Conservation (phyloP, 768 basidiomycete species). For the Albatrellus ellisii region DNA sequence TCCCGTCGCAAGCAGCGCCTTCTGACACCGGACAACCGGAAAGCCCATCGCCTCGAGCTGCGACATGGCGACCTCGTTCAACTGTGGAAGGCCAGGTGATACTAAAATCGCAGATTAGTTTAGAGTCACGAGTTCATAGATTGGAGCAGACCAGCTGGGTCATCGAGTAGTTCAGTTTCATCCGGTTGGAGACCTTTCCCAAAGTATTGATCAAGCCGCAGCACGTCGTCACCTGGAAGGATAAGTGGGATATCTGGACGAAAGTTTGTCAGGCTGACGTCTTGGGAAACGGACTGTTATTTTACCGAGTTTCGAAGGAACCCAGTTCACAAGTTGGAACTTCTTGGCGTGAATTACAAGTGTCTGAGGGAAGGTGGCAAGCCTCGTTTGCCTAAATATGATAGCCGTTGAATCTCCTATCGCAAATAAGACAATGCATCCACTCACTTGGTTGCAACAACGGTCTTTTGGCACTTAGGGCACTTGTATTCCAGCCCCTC, state of each 20-base stretch:
- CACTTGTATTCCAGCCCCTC: conserved; percentile 78
- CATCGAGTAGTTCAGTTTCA: conserved; percentile 60
- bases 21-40: conserved; percentile 73
- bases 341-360: conserved; percentile 87
- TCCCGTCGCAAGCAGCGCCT: conserved; percentile 83
- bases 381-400: conserved; percentile 45
- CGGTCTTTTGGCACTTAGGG: conserved; percentile 54
- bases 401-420: not conserved
- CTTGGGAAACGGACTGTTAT: not conserved
- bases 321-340: conserved; percentile 94
- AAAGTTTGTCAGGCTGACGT: not conserved
- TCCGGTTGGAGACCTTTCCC: conserved; percentile 57
- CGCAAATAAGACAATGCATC: not conserved
- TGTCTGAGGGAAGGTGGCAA: conserved; percentile 81
- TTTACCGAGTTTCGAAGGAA: conserved; percentile 85
- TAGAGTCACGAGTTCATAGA: not conserved
- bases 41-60: conserved; percentile 89
- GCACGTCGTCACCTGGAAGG: conserved; percentile 41
- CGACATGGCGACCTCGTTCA: conserved; percentile 61
- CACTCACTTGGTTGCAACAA: conserved; percentile 60
- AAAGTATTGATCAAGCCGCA: conserved; percentile 52
- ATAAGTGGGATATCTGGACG: conserved; percentile 71
- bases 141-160: conserved; percentile 22
- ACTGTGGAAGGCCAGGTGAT: conserved; percentile 37
- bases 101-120: conserved; percentile 7